Evolutionary conservation across 148 eudicot species (phyloP), one percentile per base, ranked within the genome.

Genomic region (Fagopyrum esculentum): DNA sequence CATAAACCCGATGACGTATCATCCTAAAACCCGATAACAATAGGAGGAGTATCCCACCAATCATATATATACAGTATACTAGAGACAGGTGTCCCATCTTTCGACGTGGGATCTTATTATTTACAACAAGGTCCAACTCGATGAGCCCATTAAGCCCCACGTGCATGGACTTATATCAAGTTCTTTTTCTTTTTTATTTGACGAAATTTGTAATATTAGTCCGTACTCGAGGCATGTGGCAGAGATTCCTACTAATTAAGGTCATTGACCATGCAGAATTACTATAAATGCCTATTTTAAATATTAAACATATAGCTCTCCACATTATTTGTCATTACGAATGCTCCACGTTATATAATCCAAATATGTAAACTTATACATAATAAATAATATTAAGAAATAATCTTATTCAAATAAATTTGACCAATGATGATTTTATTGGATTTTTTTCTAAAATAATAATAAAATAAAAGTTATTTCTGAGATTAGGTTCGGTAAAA

Each of bases 211-310:
- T 22, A 59, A 3, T 59, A 59, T 64, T 40, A 5, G 3, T 13
- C 47, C 71, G 46, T 66, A 43, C 17, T 66, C 46, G 15, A 40
- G 19, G 71, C 46, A 40, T 66, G 46, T 40, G 46, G 46, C 45
- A 66, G 71, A 66, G 47, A 66, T 66, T 66, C 71, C 19, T 66
- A 66, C 71, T 66, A 13, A 15, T 35, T 64, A 35, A 54, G 71
- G 2, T 66, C 71, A 45, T 66, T 66, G 71, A 66, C 71, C 71
- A 66, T 66, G 68, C 70, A 61, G 16, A 29, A 61, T 22, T 61
- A 61, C 66, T 26, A 29, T 29, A 61, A 26, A 11, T 19, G 35
- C 64, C 64, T 59, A 19, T 59, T 59, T 10, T 17, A 49, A 5
- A 5, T 9, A 51, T 51, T 51, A 51, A 51, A 51, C 55, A 51